A percentile compares a stretch with the other conserved stretches of the same genome.
Conservation (phyloP, 148 eudicot species). For the Camellia lanceoleosa region DNA sequence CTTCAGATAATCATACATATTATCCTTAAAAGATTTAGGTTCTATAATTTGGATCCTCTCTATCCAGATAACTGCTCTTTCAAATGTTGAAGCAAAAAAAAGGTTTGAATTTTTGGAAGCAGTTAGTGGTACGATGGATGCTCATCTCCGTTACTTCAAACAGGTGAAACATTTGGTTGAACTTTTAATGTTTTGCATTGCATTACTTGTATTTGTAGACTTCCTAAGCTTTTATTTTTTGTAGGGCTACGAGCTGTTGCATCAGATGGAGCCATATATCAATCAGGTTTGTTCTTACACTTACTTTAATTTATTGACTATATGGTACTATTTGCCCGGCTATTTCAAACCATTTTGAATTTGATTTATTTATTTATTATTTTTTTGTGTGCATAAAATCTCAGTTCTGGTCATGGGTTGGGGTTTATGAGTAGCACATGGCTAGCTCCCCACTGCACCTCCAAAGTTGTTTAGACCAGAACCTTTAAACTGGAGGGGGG, state of each 20-base stretch:
- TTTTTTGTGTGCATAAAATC: not conserved
- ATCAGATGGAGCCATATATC: constrained; percentile 98
- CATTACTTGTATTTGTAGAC: constrained; percentile 11
- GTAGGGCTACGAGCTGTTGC: constrained; percentile 97
- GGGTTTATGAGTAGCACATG: not conserved
- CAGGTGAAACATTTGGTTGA: constrained; percentile 44
- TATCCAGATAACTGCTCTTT: constrained; percentile 72
- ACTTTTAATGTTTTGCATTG: not conserved
- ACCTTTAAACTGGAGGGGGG: constrained; percentile 3
- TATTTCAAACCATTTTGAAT: not conserved
- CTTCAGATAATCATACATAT: not conserved
- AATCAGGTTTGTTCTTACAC: constrained; percentile 62
- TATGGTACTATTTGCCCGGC: not conserved
- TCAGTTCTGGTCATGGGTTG: not conserved
- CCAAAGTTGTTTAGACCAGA: not conserved
- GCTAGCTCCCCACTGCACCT: not conserved
- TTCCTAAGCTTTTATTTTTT: constrained; percentile 17
- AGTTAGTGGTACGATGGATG: constrained; percentile 97
- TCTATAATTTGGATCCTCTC: constrained; percentile 7
- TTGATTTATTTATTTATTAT: no score
- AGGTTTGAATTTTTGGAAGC: constrained; percentile 98
- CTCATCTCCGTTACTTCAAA: constrained; percentile 96
- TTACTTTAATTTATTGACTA: not conserved
- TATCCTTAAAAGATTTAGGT: not conserved
- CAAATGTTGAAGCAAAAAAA: constrained; percentile 94